Evolutionary conservation across 1,139 yeast species (phyloP), one percentile per base, ranked within the genome.

Genomic region (Candida albicans): DNA sequence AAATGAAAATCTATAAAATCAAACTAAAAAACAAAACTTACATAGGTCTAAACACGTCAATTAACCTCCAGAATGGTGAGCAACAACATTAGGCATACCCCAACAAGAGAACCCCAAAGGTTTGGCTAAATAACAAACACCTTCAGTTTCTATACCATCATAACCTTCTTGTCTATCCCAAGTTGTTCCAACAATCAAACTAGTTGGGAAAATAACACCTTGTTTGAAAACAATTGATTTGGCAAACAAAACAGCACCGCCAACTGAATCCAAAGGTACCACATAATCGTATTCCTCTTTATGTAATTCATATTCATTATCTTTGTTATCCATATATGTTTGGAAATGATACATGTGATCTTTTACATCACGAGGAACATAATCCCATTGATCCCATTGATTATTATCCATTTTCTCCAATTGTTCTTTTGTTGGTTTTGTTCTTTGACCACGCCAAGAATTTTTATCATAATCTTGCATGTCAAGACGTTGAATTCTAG

Each of bases 141-240:
- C 79, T 52, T 74, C 79, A 2, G 78, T 73, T 49, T 74, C 80
- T 33, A 75, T 67, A 10, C 79, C 81, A 53, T 75, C 79, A 51
- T 66, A 74, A 4, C 80, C 81, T 50, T 74, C 79, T 4, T 45
- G 35, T 41, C 75, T 57, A 6, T 65, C 65, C 79, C 79, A 75
- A 1, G 73, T 59, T 1, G 73, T 67, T 5, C 81, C 81, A 8
- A 75, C 61, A 6, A 65, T 56, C 44, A 71, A 69, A 39, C 60
- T 66, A 1, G 79, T 67, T 1, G 79, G 77, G 53, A 73, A 74
- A 5, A 61, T 48, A 0, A 66, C 60, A 12, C 80, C 80, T 45
- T 71, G 76, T 52, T 65, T 68, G 48, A 62, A 69, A 8, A 75
- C 56, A 15, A 65, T 54, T 9, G 71, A 58, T 45, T 70, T 72